Conservation (phyloP, 495 filamentous ascomycete genomes). For the Xylaria longipes region DNA sequence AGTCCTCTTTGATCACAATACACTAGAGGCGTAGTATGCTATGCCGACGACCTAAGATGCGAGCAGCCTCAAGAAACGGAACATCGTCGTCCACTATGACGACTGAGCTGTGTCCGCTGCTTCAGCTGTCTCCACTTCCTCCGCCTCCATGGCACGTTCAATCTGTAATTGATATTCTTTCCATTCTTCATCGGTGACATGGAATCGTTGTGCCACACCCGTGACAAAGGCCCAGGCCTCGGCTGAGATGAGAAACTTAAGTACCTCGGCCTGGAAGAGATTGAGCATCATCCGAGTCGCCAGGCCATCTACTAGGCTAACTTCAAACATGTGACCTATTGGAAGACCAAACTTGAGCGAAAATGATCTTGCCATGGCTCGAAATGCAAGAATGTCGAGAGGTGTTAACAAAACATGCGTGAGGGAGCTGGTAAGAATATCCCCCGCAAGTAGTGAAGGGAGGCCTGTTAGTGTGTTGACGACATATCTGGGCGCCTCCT, state of each 20-base stretch:
- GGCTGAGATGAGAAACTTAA: constrained; percentile 39
- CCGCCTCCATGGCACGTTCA: not conserved
- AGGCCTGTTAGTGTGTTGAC: constrained; percentile 47
- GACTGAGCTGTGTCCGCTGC: constrained; percentile 7
- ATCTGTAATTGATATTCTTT: constrained; percentile 27
- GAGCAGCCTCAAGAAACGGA: not conserved
- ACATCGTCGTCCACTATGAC: not conserved
- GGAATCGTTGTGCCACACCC: constrained; percentile 36
- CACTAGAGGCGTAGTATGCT: not conserved
- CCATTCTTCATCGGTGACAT: constrained; percentile 49
- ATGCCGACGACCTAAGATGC: not conserved
- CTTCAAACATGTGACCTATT: constrained; percentile 29
- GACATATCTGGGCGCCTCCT: constrained; percentile 42
- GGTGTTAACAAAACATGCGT: constrained; percentile 44
- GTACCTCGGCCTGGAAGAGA: constrained; percentile 42
- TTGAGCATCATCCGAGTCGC: constrained; percentile 39
- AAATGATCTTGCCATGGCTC: constrained; percentile 40
- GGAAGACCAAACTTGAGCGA: constrained; percentile 35
- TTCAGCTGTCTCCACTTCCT: not conserved
- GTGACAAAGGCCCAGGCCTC: constrained; percentile 43
- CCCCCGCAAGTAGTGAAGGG: constrained; percentile 44
- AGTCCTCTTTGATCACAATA: no score
- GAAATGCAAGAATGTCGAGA: constrained; percentile 37
- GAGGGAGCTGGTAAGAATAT: constrained; percentile 42
- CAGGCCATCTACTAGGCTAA: constrained; percentile 30